Conservation (phyloP, 441 rosid species). For the Eutrema salsugineum region DNA sequence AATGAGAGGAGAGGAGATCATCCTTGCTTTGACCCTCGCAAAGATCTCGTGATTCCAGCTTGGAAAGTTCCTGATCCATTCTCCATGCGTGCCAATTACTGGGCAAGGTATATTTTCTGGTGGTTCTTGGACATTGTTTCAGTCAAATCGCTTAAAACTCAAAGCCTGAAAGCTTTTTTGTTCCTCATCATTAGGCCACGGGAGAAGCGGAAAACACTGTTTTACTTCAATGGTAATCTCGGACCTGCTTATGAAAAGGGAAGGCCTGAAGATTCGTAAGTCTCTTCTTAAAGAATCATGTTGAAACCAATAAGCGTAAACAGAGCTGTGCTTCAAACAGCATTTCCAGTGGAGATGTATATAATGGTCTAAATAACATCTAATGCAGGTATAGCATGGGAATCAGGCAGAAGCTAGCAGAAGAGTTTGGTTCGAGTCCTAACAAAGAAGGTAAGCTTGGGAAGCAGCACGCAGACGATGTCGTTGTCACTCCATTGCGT, state of each 20-base stretch:
- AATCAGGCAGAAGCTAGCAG: constrained; percentile 83
- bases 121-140: background rate
- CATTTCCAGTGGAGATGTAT: background rate
- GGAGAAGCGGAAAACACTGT: constrained; percentile 72
- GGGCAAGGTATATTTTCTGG: constrained; percentile 50
- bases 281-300: constrained; percentile 19
- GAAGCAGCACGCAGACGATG: constrained; percentile 76
- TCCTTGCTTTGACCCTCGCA: constrained; percentile 89
- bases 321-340: background rate
- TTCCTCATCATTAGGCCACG: constrained; percentile 45
- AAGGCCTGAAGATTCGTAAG: constrained; percentile 90
- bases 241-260: constrained; percentile 82
- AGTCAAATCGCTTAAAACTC: background rate
- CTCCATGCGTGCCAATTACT: constrained; percentile 54
- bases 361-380: constrained; percentile 5
- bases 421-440: constrained; percentile 94
- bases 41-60: constrained; percentile 97
- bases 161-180: constrained; percentile 19
- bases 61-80: constrained; percentile 82
- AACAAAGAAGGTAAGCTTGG: constrained; percentile 91
- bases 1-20: constrained; percentile 75
- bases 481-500: constrained; percentile 67
- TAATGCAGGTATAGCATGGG: constrained; percentile 94
- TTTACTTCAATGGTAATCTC: constrained; percentile 96
- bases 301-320: background rate